phyloP scores from a whole-genome alignment of 1,284 basidiomycete genomes.

The Trichosporon faecale region DNA sequence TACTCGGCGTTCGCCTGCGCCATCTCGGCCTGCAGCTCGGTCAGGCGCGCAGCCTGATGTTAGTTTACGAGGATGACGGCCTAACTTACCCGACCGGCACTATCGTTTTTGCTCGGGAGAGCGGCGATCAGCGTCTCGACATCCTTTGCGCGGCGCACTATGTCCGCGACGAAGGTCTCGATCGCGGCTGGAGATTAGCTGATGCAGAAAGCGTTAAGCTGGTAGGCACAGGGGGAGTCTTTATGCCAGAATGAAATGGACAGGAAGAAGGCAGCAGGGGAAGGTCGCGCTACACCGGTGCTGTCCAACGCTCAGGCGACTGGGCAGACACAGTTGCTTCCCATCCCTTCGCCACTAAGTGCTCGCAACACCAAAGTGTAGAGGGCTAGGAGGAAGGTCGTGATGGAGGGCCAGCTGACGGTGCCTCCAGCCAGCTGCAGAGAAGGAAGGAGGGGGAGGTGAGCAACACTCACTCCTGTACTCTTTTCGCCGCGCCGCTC shows the following conservation, averaged over 20 bases:
- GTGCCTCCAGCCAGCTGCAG: not conserved
- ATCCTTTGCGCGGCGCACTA: constrained; percentile 47
- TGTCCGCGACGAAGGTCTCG: constrained; percentile 46
- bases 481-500: constrained; percentile 36
- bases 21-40: constrained; percentile 45
- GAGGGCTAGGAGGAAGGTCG: too few relatives aligned
- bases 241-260: too few relatives aligned
- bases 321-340: too few relatives aligned
- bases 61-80: not conserved
- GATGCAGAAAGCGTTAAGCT: not conserved
- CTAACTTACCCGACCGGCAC: constrained; percentile 34
- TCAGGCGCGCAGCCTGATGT: constrained; percentile 35
- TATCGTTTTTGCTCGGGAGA: constrained; percentile 45
- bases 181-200: constrained; percentile 38
- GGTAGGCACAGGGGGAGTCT: too few relatives aligned
- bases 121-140: constrained; percentile 44
- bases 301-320: too few relatives aligned
- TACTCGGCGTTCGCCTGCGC: constrained; percentile 45
- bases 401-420: not conserved
- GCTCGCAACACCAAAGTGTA: too few relatives aligned
- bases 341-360: too few relatives aligned
- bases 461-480: constrained; percentile 32
- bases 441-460: not conserved
- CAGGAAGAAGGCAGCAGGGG: too few relatives aligned
- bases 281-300: too few relatives aligned